Evolutionary conservation across 1,139 yeast genomes (phyloP).

Genomic region (Suhomyces coccinellae): DNA sequence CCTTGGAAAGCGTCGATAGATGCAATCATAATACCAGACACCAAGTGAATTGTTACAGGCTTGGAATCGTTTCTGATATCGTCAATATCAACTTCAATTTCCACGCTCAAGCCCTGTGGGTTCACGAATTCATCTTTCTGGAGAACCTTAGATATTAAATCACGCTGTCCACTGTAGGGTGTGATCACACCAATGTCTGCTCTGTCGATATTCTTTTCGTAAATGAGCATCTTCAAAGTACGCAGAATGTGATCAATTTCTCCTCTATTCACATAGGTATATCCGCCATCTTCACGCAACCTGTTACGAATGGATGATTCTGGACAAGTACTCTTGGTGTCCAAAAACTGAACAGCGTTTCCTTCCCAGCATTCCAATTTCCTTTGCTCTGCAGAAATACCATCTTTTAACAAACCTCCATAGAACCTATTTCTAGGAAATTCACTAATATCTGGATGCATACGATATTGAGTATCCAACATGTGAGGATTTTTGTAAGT

Average conservation of each 20-base stretch:
- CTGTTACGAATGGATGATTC: slow-evolving; percentile 50
- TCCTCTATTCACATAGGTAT: slow-evolving; percentile 52
- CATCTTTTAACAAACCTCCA: slow-evolving; percentile 55
- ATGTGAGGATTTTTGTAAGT: slow-evolving; percentile 60
- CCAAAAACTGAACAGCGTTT: slow-evolving; percentile 56
- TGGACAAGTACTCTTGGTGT: slow-evolving; percentile 41
- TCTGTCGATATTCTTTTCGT: slow-evolving; percentile 52
- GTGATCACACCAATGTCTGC: slow-evolving; percentile 65
- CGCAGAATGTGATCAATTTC: slow-evolving; percentile 52
- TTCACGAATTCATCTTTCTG: slow-evolving; percentile 55
- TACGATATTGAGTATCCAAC: slow-evolving; percentile 73
- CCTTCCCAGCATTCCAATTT: slow-evolving; percentile 37
- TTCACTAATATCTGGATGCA: slow-evolving; percentile 64
- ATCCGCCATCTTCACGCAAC: slow-evolving; percentile 51
- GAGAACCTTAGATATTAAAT: slow-evolving; percentile 52
- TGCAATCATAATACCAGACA: slow-evolving; percentile 68
- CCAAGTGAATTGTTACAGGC: slow-evolving; percentile 58
- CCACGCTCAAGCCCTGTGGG: slow-evolving; percentile 51
- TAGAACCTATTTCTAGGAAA: slow-evolving; percentile 63
- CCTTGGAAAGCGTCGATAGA: slow-evolving; percentile 71
- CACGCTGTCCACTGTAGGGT: slow-evolving; percentile 74
- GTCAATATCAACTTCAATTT: slow-evolving; percentile 56
- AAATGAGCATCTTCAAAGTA: slow-evolving; percentile 48
- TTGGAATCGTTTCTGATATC: slow-evolving; percentile 51
- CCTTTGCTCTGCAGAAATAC: slow-evolving; percentile 55